Evolutionary conservation across 2,329 filamentous ascomycete species (phyloP), one percentile per base, ranked within the genome.

Genomic region (Phyllosticta paracitricarpa): DNA sequence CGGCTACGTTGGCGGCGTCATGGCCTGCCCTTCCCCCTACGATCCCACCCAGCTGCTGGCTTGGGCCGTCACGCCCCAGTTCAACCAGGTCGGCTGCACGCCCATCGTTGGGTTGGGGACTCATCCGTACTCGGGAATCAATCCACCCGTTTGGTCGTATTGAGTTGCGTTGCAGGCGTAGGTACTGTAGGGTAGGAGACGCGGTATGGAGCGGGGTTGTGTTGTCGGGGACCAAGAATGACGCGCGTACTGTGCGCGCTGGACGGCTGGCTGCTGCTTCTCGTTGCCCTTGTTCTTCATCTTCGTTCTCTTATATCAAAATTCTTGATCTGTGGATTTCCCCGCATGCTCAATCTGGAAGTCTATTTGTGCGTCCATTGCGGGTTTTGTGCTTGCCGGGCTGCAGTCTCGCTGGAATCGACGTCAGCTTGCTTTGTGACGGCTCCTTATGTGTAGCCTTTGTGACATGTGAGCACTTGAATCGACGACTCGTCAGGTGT

Each of bases 121-220:
- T 5, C 66, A 68, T 54, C 55, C 57, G 5, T 68, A 67, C 58
- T 62, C 62, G 9, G 66, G 66, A 5, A 19, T 53, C 2, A 63
- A 62, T 48, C 64, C 64, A 5, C 65, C 65, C 0, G 66, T 68
- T 14, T 68, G 66, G 66, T 53, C 64, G 7, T 67, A 66, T 30
- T 65, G 53, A 65, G 57, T 10, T 48, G 40, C 14, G 12, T 3
- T n/a, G n/a, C 3, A 22, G 19, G 19, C 19, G 19, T 22, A 22
- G 19, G 19, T 22, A 22, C 19, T 22, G 14, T 28, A 12, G 10
- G 14, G 22, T 8, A 26, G 14, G 52, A 25, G 52, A 54, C 22
- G 22, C 22, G 52, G 52, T 26, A 28, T 54, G 52, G 52, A 24
- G 19, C 12, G 19, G 4, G 28, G 25, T 22, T 54, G 52, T 17